A percentile compares a stretch with the other conserved stretches of the same genome.
These are phyloP conservation scores for Aegilops longissima DNA, from an alignment of 176 grass and related monocot species.

Conservation along the genomic window DNA sequence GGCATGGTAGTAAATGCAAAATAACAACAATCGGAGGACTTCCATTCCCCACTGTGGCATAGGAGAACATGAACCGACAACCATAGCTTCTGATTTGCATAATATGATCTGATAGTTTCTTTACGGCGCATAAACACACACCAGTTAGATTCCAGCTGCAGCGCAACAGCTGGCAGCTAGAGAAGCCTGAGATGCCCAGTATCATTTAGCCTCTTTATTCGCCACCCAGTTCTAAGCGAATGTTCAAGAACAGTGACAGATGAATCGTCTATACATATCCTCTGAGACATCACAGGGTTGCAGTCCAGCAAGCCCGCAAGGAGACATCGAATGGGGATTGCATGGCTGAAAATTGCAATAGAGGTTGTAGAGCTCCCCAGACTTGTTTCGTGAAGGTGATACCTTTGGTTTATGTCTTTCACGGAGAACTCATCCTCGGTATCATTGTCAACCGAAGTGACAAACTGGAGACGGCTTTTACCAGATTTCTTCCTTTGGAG, in stretches of 20 bases:
- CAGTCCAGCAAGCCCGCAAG: conserved; percentile 66
- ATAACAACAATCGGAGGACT: conserved; percentile 24
- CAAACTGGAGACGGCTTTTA: conserved; percentile 86
- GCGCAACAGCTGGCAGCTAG: conserved; percentile 23
- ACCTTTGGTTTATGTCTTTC: conserved; percentile 47
- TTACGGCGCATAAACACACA: conserved; percentile 2
- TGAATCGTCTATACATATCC: conserved; percentile 80
- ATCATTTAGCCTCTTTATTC: conserved; percentile 81
- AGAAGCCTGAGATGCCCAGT: conserved; percentile 86
- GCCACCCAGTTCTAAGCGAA: conserved; percentile 73
- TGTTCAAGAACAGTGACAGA: conserved; percentile 78
- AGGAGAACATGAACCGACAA: neutral
- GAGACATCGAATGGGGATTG: conserved; percentile 66
- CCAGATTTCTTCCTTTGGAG: conserved; percentile 77
- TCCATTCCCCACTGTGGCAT: neutral
- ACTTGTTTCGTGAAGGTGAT: conserved; percentile 43
- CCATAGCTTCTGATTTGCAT: neutral
- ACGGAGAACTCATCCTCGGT: conserved; percentile 68
- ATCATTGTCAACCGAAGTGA: conserved; percentile 67
- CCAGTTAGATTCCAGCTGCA: neutral
- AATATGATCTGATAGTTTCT: conserved; percentile 24
- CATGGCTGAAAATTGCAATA: conserved; percentile 74
- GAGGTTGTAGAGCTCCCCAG: conserved; percentile 30
- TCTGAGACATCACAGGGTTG: conserved; percentile 60
- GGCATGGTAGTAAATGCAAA: conserved; percentile 27